phyloP scores from a whole-genome alignment of 192 early-diverging fungal species.

The Coemansia sp. region DNA sequence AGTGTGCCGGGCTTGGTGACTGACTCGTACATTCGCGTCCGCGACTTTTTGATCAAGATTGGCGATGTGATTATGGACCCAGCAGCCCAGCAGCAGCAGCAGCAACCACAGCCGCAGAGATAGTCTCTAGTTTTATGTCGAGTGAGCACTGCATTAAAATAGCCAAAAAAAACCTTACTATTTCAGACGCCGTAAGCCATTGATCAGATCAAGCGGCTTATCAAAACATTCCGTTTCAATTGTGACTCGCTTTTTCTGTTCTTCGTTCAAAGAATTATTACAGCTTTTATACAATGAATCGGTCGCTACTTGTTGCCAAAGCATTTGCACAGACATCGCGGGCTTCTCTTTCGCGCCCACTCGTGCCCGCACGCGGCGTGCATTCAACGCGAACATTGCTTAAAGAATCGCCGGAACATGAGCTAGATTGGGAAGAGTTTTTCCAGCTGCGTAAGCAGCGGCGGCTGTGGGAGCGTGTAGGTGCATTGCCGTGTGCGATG shows the following conservation, averaged over 20 bases:
- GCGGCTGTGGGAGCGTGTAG: slow-evolving; percentile 62
- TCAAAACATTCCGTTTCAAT: background rate
- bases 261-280: background rate
- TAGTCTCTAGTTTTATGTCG: background rate
- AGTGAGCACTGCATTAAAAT: too few species aligned
- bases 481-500: slow-evolving; percentile 58
- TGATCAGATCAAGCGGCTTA: background rate
- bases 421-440: slow-evolving; percentile 65
- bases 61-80: slow-evolving; percentile 35
- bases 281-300: background rate
- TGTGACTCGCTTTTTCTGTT: slow-evolving; percentile 10
- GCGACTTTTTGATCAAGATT: slow-evolving; percentile 39
- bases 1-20: slow-evolving; percentile 33
- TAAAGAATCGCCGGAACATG: background rate
- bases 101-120: slow-evolving; percentile 20
- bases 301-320: background rate
- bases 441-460: slow-evolving; percentile 64
- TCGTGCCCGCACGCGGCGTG: background rate
- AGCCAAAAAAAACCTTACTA: too few species aligned
- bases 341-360: background rate
- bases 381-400: background rate
- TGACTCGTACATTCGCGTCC: slow-evolving; percentile 35
- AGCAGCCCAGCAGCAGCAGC: slow-evolving; percentile 26
- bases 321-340: background rate
- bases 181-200: background rate